Base-by-base conservation (phyloP, 2,329 filamentous ascomycete genomes). In the Elsinoe australis region DNA sequence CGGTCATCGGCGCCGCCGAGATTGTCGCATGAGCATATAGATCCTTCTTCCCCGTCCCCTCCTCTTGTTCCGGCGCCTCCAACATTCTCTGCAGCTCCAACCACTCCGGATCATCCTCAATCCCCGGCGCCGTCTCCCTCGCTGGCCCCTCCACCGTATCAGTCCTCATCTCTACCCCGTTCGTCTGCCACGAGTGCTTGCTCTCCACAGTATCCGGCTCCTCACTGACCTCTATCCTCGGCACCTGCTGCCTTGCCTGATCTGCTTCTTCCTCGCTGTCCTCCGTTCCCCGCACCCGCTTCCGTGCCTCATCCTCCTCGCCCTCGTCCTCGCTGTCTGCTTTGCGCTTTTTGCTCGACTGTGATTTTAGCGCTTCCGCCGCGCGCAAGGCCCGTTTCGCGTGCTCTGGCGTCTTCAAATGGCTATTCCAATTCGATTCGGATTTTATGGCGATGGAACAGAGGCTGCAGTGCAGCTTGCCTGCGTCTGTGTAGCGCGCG, bases 11-110 rank as follows among this genome's bases (percentile, higher is more conserved):
- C 6, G 69, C 67, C 4, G 70, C 63, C 46, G 68, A 65, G 39
- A 73, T 71, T 5, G 68, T 67, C 4, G 68, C 67, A 33, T 58
- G 29, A 15, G 26, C 39, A 29, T 44, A 44, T 15, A 44, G 24
- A 3, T 44, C n/a, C 15, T 32, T 24, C 3, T 42, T 18, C 9
- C 55, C 2, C 6, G 24, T 5, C 3, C 17, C 15, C 4, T 26
- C 15, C 3, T 32, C 50, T 4, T 56, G 46, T 15, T 60, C 60
- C 14, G 46, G 49, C 14, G 54, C 55, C 5, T 80, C 83, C 49
- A 94, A 80, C 47, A 94, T 86, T 2, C 85, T 84, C 62, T 95
- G 83, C 61, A 94, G 94, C 6, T 86, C 85, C 1, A 85, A 83
- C 85, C 85, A 92, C 65, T 92, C 85, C 22, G 45, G 45, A 47